These are phyloP conservation scores for Fistulinella cinereoalba DNA, from an alignment of 1,284 basidiomycete species.

Conservation along the genomic window DNA sequence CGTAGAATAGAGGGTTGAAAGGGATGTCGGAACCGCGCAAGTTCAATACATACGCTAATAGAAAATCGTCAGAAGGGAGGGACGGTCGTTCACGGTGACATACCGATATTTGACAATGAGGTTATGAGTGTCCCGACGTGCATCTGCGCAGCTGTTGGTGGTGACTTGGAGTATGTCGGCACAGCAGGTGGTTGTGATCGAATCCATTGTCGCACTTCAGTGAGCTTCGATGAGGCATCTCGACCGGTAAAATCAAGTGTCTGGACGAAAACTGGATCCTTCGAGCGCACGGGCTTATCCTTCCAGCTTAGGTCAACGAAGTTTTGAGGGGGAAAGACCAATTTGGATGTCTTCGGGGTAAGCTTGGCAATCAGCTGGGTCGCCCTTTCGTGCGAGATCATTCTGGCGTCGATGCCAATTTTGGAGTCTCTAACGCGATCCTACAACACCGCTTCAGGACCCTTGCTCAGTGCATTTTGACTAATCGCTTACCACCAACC, in stretches of 20 bases:
- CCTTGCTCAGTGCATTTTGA: not conserved
- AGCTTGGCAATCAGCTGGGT: conserved; percentile 57
- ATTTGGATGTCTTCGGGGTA: conserved; percentile 52
- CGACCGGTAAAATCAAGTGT: conserved; percentile 71
- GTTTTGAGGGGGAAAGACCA: conserved; percentile 73
- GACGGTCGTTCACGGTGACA: conserved; percentile 15
- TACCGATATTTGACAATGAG: conserved; percentile 62
- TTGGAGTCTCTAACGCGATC: conserved; percentile 52
- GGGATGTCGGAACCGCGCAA: conserved; percentile 84
- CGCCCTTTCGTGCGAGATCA: conserved; percentile 77
- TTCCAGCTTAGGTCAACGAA: conserved; percentile 86
- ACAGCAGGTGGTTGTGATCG: conserved; percentile 54
- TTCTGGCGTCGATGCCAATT: conserved; percentile 87
- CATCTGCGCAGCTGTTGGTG: conserved; percentile 59
- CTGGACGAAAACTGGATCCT: conserved; percentile 73
- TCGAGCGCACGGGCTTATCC: conserved; percentile 66
- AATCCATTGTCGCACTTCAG: conserved; percentile 62
- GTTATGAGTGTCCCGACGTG: conserved; percentile 67
- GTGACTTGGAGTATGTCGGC: conserved; percentile 56
- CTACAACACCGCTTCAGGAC: conserved; percentile 31
- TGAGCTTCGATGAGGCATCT: conserved; percentile 58
- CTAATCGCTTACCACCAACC: conserved; percentile 52
- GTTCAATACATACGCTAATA: conserved; percentile 20
- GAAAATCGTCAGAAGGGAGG: conserved; percentile 12
- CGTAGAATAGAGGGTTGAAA: conserved; percentile 84